Evolutionary conservation across 192 early-diverging fungal genomes (phyloP).

Genomic region (Coemansia sp.): DNA sequence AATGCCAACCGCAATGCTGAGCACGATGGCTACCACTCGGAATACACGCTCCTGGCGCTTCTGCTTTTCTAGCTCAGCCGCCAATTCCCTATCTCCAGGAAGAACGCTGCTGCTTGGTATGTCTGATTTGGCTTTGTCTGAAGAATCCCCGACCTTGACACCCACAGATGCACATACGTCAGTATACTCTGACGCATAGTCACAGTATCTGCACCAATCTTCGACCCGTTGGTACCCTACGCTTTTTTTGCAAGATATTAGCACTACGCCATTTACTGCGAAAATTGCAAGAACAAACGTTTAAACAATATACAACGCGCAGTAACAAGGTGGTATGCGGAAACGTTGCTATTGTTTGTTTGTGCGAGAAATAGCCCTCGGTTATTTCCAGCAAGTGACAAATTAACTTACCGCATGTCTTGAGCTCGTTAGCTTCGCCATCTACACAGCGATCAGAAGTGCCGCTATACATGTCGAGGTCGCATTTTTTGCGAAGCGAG

Average conservation of each 20-base stretch:
- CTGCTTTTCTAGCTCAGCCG: slow-evolving; percentile 26
- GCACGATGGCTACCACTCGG: slow-evolving; percentile 38
- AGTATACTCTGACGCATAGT: slow-evolving; percentile 27
- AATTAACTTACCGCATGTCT: slow-evolving; percentile 52
- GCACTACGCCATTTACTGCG: slow-evolving; percentile 3
- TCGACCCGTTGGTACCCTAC: slow-evolving; percentile 51
- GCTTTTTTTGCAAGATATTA: background rate
- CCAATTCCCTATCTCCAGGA: slow-evolving; percentile 2
- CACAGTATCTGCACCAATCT: slow-evolving; percentile 53
- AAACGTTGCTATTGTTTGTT: slow-evolving; percentile 1
- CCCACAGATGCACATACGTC: slow-evolving; percentile 41
- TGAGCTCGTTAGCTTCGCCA: slow-evolving; percentile 47
- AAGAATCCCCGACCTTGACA: slow-evolving; percentile 11
- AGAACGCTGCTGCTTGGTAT: background rate
- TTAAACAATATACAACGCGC: background rate
- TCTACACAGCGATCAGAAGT: slow-evolving; percentile 29
- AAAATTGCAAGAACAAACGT: too few species aligned
- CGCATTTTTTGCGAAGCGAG: slow-evolving; percentile 44
- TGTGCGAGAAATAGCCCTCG: too few species aligned
- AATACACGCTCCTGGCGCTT: slow-evolving; percentile 37
- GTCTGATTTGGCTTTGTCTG: background rate
- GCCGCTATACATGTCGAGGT: slow-evolving; percentile 26
- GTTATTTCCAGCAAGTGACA: too few species aligned
- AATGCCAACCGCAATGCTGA: slow-evolving; percentile 36
- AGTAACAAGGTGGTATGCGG: background rate